Evolutionary conservation across 2,329 filamentous ascomycete genomes (phyloP).

Genomic region (Drechslerella stenobrocha): DNA sequence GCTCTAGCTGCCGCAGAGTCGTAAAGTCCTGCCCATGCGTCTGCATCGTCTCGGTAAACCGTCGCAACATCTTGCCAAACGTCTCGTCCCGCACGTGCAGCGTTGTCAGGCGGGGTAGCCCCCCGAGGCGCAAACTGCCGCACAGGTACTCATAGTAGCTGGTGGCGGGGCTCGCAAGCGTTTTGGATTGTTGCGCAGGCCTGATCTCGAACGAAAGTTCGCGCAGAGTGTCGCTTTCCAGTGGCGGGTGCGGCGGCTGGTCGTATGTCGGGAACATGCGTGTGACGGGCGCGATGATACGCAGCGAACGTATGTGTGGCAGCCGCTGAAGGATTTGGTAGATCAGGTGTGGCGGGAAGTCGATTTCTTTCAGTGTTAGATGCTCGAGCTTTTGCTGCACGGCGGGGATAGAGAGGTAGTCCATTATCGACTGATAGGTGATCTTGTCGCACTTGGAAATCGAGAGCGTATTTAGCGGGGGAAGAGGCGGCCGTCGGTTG

Average conservation of each 20-base stretch:
- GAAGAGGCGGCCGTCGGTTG: conserved; percentile 67
- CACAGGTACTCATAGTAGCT: conserved; percentile 85
- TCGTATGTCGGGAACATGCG: conserved; percentile 63
- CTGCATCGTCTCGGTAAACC: conserved; percentile 58
- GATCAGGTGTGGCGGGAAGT: conserved; percentile 57
- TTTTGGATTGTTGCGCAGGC: conserved; percentile 58
- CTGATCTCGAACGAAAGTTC: conserved; percentile 83
- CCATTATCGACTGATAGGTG: conserved; percentile 70
- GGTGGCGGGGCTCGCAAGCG: conserved; percentile 59
- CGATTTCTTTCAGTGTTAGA: conserved; percentile 73
- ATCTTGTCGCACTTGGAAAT: conserved; percentile 72
- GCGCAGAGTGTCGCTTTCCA: conserved; percentile 64
- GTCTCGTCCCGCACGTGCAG: conserved; percentile 84
- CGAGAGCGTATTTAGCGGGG: conserved; percentile 72
- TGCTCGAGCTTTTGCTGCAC: conserved; percentile 67
- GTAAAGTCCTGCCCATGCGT: conserved; percentile 56
- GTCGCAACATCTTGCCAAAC: conserved; percentile 77
- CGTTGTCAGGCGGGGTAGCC: conserved; percentile 71
- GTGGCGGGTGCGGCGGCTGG: conserved; percentile 64
- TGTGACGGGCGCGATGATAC: conserved; percentile 63
- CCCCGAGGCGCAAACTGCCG: conserved; percentile 74
- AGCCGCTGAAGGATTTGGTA: conserved; percentile 57
- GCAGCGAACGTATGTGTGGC: conserved; percentile 58
- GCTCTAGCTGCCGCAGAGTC: conserved; percentile 22
- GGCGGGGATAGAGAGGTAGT: conserved; percentile 67